phyloP scores from a whole-genome alignment of 1,139 yeast genomes.

The Pichia sp. region DNA sequence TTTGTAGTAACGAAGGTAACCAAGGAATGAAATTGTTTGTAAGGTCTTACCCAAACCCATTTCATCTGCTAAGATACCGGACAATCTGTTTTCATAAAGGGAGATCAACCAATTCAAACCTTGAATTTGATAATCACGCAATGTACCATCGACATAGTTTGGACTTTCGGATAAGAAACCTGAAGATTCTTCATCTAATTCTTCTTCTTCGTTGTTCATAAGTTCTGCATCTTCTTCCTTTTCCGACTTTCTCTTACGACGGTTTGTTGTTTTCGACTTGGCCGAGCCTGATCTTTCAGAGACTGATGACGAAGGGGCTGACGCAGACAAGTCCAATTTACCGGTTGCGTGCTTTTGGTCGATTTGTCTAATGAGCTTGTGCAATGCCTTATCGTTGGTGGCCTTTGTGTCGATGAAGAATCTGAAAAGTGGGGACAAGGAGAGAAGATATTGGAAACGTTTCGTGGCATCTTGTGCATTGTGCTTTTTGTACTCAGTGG shows the following conservation, averaged over 20 bases:
- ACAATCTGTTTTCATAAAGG: conserved; percentile 76
- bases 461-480: conserved; percentile 64
- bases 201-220: conserved; percentile 74
- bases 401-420: conserved; percentile 86
- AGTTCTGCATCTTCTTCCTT: conserved; percentile 93
- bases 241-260: conserved; percentile 68
- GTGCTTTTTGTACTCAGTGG: conserved; percentile 54
- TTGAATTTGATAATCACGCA: conserved; percentile 84
- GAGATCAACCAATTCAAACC: conserved; percentile 93
- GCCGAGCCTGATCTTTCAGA: conserved; percentile 25
- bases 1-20: conserved; percentile 76
- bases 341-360: conserved; percentile 43
- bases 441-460: conserved; percentile 78
- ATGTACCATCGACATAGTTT: conserved; percentile 59
- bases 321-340: conserved; percentile 25
- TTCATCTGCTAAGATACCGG: conserved; percentile 96
- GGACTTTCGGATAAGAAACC: conserved; percentile 83
- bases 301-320: conserved; percentile 19
- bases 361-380: conserved; percentile 52
- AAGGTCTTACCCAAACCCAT: conserved; percentile 98
- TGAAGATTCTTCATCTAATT: conserved; percentile 47
- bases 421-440: conserved; percentile 81
- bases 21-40: conserved; percentile 90
- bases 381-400: conserved; percentile 65
- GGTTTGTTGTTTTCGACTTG: conserved; percentile 11